Base-by-base conservation (phyloP, 305 asterid genomes). In the Fraxinus velutina region DNA sequence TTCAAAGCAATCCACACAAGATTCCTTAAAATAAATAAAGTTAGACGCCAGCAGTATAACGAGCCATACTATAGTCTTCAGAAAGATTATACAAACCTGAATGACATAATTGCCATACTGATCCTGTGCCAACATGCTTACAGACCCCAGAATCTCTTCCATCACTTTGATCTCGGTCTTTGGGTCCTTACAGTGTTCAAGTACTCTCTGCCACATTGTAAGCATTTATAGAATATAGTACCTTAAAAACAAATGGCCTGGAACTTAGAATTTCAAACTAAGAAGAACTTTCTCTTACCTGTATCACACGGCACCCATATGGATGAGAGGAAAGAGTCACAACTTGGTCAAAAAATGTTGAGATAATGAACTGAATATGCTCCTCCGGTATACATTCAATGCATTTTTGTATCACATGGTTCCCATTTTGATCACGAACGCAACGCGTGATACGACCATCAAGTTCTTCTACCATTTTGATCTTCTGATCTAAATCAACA, bases 391-490 rank as follows among this genome's bases (percentile, higher is more conserved):
- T 97, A 81, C 99, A 92, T 86, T 95, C 99, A 17, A 95, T 95
- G 88, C 99, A 96, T 88, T 96, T 96, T 85, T 96, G 99, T 80
- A 96, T 84, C 72, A 96, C 99, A 85, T 96, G 99, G 88, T 96
- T 96, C 79, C 99, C 99, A 73, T 94, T 96, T 86, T 96, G 99
- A 89, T 96, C 99, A 78, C 98, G 97, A 47, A 96, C 99, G 83
- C 99, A 96, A 22, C 96, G 98, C 93, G 94, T 91, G 82, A 94
- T 90, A 72, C 94, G 94, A 70, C 97, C 98, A 80, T 96, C 99
- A 64, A 96, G 95, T 90, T 96, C 99, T 83, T 88, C 93, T 74
- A 96, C 98, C 98, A 96, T 94, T 88, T 90, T 91, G 79, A 93
- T 93, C 92, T 94, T 94, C 86, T 96, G 99, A 87, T 94, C 98